phyloP scores from a whole-genome alignment of 441 rosid species.

The Jatropha multifida region DNA sequence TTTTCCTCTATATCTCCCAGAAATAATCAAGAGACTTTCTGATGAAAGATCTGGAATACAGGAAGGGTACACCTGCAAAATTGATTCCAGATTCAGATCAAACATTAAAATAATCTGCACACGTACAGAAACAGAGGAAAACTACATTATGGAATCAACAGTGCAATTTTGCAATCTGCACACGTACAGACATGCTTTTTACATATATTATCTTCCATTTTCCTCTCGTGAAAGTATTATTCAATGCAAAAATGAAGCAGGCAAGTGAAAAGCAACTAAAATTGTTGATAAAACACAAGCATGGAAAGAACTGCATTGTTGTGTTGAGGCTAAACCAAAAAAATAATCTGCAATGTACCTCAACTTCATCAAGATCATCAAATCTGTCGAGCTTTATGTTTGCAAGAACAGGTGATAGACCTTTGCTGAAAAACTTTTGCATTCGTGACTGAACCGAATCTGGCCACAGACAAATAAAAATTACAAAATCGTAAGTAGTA shows the following conservation, averaged over 20 bases:
- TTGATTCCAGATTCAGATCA: slow-evolving; percentile 22
- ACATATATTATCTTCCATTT: not conserved
- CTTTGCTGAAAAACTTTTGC: slow-evolving; percentile 52
- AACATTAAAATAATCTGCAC: not conserved
- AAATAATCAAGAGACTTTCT: slow-evolving; percentile 53
- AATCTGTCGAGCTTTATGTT: slow-evolving; percentile 52
- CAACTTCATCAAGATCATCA: slow-evolving; percentile 62
- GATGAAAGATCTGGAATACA: slow-evolving; percentile 75
- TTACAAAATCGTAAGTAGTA: slow-evolving; percentile 14
- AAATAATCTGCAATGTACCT: slow-evolving; percentile 49
- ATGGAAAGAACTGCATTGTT: not conserved
- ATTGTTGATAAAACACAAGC: not conserved
- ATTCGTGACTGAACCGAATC: slow-evolving; percentile 62
- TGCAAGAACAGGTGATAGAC: slow-evolving; percentile 57
- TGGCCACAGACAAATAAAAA: slow-evolving; percentile 32
- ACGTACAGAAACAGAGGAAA: too few species aligned
- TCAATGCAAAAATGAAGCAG: not conserved
- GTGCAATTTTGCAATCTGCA: too few species aligned
- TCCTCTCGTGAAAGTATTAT: not conserved
- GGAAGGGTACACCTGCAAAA: slow-evolving; percentile 61
- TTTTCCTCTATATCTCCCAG: slow-evolving; percentile 71
- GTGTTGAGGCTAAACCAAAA: slow-evolving; percentile 8
- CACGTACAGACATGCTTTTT: not conserved
- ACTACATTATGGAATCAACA: too few species aligned
- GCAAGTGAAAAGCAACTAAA: not conserved